Conservation (phyloP, 1,139 yeast genomes). For the Lodderomyces theae region DNA sequence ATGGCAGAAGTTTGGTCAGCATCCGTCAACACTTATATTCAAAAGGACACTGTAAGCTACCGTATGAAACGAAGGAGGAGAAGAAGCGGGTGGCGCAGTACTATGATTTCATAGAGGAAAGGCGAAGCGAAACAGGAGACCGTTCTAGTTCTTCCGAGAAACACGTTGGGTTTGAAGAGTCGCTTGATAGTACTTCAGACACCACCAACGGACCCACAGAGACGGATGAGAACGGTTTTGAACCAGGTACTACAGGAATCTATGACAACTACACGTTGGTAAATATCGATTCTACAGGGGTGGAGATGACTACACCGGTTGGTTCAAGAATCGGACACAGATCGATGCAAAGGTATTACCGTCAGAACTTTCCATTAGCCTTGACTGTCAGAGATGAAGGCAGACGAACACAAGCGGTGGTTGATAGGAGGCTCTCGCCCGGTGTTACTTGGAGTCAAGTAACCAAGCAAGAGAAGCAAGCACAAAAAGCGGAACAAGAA, state of each 20-base stretch:
- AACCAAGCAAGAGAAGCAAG: slow-evolving; percentile 35
- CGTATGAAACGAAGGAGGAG: slow-evolving; percentile 50
- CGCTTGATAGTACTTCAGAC: neutral
- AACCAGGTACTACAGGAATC: slow-evolving; percentile 8
- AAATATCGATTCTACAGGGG: slow-evolving; percentile 38
- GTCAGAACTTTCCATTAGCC: slow-evolving; percentile 30
- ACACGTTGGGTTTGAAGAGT: slow-evolving; percentile 9
- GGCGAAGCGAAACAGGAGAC: slow-evolving; percentile 9
- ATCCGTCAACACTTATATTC: slow-evolving; percentile 50
- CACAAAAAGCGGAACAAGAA: slow-evolving; percentile 24
- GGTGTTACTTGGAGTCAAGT: slow-evolving; percentile 33
- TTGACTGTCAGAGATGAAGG: slow-evolving; percentile 25
- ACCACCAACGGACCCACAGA: neutral
- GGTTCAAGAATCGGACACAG: slow-evolving; percentile 51
- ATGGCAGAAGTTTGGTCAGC: slow-evolving; percentile 47
- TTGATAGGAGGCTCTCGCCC: slow-evolving; percentile 41
- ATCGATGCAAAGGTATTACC: slow-evolving; percentile 42
- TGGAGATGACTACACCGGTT: slow-evolving; percentile 44
- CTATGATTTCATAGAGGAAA: slow-evolving; percentile 34
- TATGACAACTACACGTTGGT: slow-evolving; percentile 34
- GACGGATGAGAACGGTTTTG: neutral
- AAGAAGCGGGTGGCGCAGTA: slow-evolving; percentile 37
- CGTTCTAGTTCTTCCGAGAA: slow-evolving; percentile 15
- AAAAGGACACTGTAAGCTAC: slow-evolving; percentile 56
- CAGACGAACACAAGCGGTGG: slow-evolving; percentile 35